Evolutionary conservation across 169 alveolate species (phyloP).

Genomic region (Eimeria zaria): DNA sequence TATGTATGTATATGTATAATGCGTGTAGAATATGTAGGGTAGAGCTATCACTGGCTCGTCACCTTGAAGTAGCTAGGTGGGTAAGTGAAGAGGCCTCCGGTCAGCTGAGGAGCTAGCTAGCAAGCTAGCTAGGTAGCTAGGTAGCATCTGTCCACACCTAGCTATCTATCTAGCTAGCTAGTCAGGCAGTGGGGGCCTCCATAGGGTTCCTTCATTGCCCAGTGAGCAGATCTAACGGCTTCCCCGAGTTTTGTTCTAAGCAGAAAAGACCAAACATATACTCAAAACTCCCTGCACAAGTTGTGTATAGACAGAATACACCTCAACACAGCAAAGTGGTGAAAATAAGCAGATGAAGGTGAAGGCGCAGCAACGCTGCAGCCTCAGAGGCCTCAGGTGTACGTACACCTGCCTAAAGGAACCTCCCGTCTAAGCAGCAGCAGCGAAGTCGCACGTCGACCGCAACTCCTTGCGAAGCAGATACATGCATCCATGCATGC

Average conservation of each 20-base stretch:
- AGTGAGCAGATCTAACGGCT: too few species aligned
- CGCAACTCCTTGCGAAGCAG: background rate
- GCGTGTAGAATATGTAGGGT: background rate
- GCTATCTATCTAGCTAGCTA: background rate
- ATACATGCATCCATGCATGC: background rate
- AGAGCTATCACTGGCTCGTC: background rate
- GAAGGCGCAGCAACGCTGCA: background rate
- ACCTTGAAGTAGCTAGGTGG: background rate
- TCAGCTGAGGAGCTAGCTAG: background rate
- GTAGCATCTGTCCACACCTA: background rate
- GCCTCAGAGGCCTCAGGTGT: background rate
- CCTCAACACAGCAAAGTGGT: too few species aligned
- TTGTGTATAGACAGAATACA: too few species aligned
- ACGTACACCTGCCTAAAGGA: constrained; percentile 9
- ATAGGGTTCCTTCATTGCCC: too few species aligned
- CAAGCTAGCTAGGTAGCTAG: background rate
- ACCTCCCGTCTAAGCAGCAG: background rate
- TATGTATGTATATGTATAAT: too few species aligned
- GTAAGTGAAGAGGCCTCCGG: background rate
- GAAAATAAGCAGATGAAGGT: too few species aligned
- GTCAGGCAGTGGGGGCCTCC: too few species aligned
- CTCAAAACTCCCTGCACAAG: too few species aligned
- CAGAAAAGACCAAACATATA: too few species aligned
- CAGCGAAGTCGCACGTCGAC: background rate
- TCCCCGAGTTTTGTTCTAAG: too few species aligned